A percentile compares a stretch with the other conserved stretches of the same genome.
Evolutionary conservation across 73 alveolate genomes (phyloP).

Genomic region (Paramecium bursaria): DNA sequence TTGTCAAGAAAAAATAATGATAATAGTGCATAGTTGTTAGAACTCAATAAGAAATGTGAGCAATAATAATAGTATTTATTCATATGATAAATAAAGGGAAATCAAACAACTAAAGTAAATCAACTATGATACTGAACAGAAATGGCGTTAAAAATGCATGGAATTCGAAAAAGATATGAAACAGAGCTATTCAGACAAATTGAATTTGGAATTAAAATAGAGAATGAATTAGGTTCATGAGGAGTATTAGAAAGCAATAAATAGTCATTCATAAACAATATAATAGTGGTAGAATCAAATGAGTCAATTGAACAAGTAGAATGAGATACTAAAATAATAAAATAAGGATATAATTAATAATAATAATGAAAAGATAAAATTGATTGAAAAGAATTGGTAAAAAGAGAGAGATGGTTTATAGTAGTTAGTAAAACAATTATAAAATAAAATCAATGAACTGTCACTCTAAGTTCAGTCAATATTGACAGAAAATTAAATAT

Average conservation of each 20-base stretch:
- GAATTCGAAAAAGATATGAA: slow-evolving; percentile 61
- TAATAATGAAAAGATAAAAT: not conserved
- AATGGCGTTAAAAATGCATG: slow-evolving; percentile 35
- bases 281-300: not conserved
- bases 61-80: not conserved
- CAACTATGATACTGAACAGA: not conserved
- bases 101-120: not conserved
- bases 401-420: not conserved
- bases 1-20: slow-evolving; percentile 19
- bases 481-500: too few relatives aligned
- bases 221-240: not conserved
- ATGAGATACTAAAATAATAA: not conserved
- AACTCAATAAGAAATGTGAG: not conserved
- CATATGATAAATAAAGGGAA: not conserved
- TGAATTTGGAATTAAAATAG: slow-evolving; percentile 2
- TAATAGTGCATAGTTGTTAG: not conserved
- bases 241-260: not conserved
- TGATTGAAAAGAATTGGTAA: not conserved
- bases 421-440: not conserved
- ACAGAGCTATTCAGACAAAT: slow-evolving; percentile 28
- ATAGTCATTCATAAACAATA: not conserved
- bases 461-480: too few relatives aligned
- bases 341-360: not conserved
- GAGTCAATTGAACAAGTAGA: not conserved
- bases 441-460: slow-evolving; percentile 13